Percentiles rank a stretch among this genome's conserved stretches.
These are phyloP conservation scores for Russula dissimulans DNA, from an alignment of 768 basidiomycete genomes.

Conservation along the genomic window DNA sequence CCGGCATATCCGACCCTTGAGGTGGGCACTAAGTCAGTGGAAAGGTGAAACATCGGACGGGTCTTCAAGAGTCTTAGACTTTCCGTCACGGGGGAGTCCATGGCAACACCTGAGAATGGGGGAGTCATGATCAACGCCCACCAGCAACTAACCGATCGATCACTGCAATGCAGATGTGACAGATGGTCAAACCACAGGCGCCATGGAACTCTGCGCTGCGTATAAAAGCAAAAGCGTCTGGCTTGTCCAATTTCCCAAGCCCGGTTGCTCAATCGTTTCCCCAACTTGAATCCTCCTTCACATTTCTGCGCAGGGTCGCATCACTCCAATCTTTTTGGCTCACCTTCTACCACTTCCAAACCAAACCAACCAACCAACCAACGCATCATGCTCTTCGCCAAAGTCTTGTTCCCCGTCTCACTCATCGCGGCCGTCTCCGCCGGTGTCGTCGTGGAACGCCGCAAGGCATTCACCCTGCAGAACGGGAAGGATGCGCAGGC, in stretches of 20 bases:
- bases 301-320: conserved; percentile 12
- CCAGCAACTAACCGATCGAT: too few relatives aligned
- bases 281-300: background rate
- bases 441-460: conserved; percentile 11
- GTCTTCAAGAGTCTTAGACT: too few relatives aligned
- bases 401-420: background rate
- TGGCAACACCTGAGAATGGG: too few relatives aligned
- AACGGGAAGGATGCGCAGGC: conserved; percentile 24
- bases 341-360: background rate
- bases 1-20: too few relatives aligned
- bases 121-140: too few relatives aligned
- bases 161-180: too few relatives aligned
- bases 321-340: background rate
- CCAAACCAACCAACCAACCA: too few relatives aligned
- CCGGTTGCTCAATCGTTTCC: background rate
- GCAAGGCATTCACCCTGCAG: conserved; percentile 16
- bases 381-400: conserved; percentile 8
- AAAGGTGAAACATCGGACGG: too few relatives aligned
- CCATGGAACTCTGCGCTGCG: background rate
- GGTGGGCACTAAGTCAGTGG: too few relatives aligned
- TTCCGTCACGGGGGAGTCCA: too few relatives aligned
- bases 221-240: background rate
- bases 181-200: too few relatives aligned
- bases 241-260: background rate
- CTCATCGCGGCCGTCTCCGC: conserved; percentile 9